Conservation (phyloP, 805 yeast species). For the Metschnikowia corniflorae region DNA sequence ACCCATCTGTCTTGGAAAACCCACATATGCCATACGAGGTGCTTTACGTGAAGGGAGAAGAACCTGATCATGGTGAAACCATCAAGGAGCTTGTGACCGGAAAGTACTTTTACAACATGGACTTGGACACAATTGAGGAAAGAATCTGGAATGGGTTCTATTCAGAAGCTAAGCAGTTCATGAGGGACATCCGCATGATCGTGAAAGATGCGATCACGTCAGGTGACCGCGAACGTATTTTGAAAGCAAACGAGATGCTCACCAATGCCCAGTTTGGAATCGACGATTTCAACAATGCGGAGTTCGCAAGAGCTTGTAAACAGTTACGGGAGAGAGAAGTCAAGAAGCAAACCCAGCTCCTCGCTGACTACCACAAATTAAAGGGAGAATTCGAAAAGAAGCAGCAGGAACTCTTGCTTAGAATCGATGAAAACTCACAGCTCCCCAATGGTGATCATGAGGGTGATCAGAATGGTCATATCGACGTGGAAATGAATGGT, state of each 20-base stretch:
- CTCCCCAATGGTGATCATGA: conserved; percentile 1
- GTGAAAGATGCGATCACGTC: conserved; percentile 68
- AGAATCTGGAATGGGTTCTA: conserved; percentile 96
- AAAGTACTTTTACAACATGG: conserved; percentile 77
- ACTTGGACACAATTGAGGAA: conserved; percentile 89
- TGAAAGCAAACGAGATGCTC: conserved; percentile 88
- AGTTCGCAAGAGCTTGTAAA: conserved; percentile 71
- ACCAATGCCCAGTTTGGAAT: conserved; percentile 95
- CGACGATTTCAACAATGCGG: conserved; percentile 79
- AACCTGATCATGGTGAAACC: conserved; percentile 55
- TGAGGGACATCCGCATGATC: conserved; percentile 81
- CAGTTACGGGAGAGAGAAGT: conserved; percentile 66
- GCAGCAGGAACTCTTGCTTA: conserved; percentile 12
- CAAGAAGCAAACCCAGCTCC: conserved; percentile 44
- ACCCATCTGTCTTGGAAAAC: conserved; percentile 44
- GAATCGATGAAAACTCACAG: conserved; percentile 1
- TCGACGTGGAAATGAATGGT: conserved; percentile 1
- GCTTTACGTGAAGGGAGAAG: conserved; percentile 44
- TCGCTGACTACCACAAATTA: conserved; percentile 33
- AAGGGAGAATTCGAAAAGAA: conserved; percentile 23
- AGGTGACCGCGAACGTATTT: conserved; percentile 79
- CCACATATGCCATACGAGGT: conserved; percentile 37
- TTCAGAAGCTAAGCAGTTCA: conserved; percentile 85
- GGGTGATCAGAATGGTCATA: not conserved
- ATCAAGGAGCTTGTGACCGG: conserved; percentile 79